Percentiles rank a stretch among this genome's conserved stretches.
Conservation (phyloP, 2,329 filamentous ascomycete species). For the Gliomastix tumulicola region DNA sequence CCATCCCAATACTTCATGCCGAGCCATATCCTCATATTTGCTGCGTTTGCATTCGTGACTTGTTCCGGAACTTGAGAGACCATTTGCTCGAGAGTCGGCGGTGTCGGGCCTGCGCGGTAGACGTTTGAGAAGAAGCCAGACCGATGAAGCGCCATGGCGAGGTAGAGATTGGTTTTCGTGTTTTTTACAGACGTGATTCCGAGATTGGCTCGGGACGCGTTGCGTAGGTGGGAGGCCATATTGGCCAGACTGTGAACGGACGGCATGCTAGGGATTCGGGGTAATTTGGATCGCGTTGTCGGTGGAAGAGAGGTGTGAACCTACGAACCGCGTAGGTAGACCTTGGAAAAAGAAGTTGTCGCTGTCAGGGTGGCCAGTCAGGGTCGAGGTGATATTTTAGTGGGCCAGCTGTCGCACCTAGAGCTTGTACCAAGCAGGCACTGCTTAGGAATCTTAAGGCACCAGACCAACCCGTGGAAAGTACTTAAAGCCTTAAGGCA, state of each 20-base stretch:
- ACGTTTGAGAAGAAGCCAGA: slow-evolving; percentile 77
- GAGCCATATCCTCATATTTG: slow-evolving; percentile 73
- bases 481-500: no score
- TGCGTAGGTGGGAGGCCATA: slow-evolving; percentile 87
- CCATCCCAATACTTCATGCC: slow-evolving; percentile 87
- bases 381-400: no score
- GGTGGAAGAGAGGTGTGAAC: no score
- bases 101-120: slow-evolving; percentile 58
- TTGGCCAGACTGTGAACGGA: slow-evolving; percentile 65
- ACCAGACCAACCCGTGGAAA: no score
- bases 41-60: slow-evolving; percentile 64
- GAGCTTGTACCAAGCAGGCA: no score
- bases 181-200: slow-evolving; percentile 77
- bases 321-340: no score
- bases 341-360: no score
- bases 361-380: no score
- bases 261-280: slow-evolving; percentile 21
- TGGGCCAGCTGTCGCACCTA: no score
- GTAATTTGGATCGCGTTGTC: no score
- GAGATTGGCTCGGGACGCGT: slow-evolving; percentile 76
- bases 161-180: slow-evolving; percentile 70
- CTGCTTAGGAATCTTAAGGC: no score
- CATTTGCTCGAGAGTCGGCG: slow-evolving; percentile 40
- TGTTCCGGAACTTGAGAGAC: slow-evolving; percentile 41
- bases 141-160: slow-evolving; percentile 73